A percentile compares a stretch with the other conserved stretches of the same genome.
Conservation (phyloP, 2,329 filamentous ascomycete species). For the Trichocomaceae sp. region DNA sequence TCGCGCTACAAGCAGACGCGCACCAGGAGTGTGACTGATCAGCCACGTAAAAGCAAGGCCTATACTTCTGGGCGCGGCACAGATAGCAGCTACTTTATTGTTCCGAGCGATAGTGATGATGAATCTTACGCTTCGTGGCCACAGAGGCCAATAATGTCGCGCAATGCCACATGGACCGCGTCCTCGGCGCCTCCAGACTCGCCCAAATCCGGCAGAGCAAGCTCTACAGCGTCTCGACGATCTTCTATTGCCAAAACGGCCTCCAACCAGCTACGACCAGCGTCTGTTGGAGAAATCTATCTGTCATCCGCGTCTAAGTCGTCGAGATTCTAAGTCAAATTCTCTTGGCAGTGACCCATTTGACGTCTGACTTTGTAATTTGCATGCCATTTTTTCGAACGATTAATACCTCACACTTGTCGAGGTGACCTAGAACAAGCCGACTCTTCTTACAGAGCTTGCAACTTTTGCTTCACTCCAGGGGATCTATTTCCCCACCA, state of each 20-base stretch:
- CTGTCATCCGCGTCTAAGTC: neutral
- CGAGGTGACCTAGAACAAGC: neutral
- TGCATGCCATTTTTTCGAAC: neutral
- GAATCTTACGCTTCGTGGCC: conserved; percentile 3
- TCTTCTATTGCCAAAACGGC: conserved; percentile 9
- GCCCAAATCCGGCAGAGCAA: conserved; percentile 3
- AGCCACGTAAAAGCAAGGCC: neutral
- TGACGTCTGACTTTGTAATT: neutral
- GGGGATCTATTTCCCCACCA: neutral
- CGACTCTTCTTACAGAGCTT: neutral
- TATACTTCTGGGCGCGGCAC: neutral
- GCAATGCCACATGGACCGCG: neutral
- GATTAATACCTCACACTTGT: neutral
- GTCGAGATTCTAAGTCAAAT: neutral
- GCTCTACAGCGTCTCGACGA: conserved; percentile 11
- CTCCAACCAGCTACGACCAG: neutral
- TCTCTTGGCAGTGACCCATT: neutral
- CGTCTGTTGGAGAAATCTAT: conserved; percentile 1
- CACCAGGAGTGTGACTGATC: neutral
- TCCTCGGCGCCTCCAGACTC: neutral
- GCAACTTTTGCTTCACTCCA: neutral
- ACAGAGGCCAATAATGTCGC: neutral
- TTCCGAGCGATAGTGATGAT: conserved; percentile 11
- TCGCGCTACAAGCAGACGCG: neutral
- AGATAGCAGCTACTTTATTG: neutral